A percentile compares a stretch with the other conserved stretches of the same genome.
Conservation (phyloP, 371 early-diverging fungal genomes). For the Rhizopus delemar region DNA sequence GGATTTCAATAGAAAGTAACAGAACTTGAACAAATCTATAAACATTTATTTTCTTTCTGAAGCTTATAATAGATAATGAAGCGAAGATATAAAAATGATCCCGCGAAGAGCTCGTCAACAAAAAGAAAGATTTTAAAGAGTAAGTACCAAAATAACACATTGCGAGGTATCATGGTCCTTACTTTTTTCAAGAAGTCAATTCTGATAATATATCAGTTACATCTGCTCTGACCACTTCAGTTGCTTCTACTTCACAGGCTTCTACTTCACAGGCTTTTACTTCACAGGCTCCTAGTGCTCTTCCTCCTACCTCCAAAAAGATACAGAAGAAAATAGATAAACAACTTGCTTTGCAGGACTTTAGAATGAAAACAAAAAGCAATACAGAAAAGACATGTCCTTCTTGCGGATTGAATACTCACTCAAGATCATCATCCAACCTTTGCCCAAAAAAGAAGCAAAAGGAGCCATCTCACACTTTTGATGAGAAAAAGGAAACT, state of each 20-base stretch:
- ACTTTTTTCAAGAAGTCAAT: background rate
- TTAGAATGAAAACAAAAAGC: background rate
- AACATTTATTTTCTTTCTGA: background rate
- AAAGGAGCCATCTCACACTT: background rate
- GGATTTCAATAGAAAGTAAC: background rate
- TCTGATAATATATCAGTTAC: background rate
- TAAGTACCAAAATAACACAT: background rate
- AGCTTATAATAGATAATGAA: background rate
- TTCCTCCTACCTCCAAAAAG: background rate
- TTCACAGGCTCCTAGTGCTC: background rate
- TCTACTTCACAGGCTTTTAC: no score
- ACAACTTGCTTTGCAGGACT: background rate
- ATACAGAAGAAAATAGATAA: background rate
- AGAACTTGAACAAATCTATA: background rate
- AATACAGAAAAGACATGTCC: conserved; percentile 1
- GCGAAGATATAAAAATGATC: background rate
- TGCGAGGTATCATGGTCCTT: background rate
- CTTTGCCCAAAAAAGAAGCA: background rate
- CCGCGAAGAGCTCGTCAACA: background rate
- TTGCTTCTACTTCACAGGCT: background rate
- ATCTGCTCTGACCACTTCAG: background rate
- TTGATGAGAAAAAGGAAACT: background rate
- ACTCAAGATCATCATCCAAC: background rate
- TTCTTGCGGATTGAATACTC: background rate
- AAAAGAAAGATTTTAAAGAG: conserved; percentile 1